Base-by-base conservation (phyloP, 352 stramenopile species). In the Phytophthora pluvialis region DNA sequence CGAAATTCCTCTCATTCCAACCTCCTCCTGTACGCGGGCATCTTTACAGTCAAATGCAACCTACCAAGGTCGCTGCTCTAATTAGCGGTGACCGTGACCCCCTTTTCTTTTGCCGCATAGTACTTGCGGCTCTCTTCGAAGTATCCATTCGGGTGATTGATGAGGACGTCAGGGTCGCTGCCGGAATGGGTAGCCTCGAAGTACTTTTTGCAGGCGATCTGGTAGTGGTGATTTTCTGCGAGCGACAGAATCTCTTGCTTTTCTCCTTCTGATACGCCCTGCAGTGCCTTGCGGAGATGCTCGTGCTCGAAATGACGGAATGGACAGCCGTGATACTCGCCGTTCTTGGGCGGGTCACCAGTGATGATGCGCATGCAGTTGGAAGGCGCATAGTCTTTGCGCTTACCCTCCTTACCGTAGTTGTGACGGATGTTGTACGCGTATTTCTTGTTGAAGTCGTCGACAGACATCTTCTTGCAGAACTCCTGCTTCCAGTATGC, bases 381-480 rank as follows among this genome's bases (percentile, higher is more conserved):
- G 75, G 95, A 98, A 18, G 97, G 94, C 18, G 90, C 97, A 73
- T 99, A 99, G 77, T 98, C 96, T 53, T 96, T 97, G 56, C 97
- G 89, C 68, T 99, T 99, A 49, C 98, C 98, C 80, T 99, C 98
- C 73, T 99, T 99, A 38, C 98, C 98, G 78, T 99, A 99, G 84
- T 98, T 99, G 87, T 99, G 97, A 50, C 98, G 90, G 52, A 99
- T 98, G 78, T 98, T 98, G 88, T 99, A 99, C 12, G 92, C 80
- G 77, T 99, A 99, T 58, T 98, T 90, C 67, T 99, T 99, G 75
- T 98, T 95, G 75, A 99, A 99, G 63, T 98, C 89, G 47, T 99
- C 98, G 10, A 97, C 78, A 4, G 94, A 97, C 77, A 99, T 98
- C 65, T 94, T 94, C 69, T 95, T 95, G 63, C 86, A 95, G 50